Evolutionary conservation across 176 grass and related monocot species (phyloP), one percentile per base, ranked within the genome.

Genomic region (Triticum monococcum): DNA sequence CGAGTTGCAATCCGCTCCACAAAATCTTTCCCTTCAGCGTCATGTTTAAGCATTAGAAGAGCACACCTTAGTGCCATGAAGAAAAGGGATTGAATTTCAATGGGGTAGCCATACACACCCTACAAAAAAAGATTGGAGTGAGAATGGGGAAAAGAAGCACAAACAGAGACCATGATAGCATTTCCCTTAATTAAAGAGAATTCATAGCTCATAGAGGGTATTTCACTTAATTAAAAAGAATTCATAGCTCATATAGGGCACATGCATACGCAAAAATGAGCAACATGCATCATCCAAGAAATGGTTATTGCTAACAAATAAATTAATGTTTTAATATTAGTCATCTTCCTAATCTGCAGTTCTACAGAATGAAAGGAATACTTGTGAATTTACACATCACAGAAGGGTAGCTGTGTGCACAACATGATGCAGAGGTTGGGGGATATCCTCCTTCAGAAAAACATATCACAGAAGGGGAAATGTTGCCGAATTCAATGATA

Each of bases 1-100:
- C 93, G 93, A 83, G 83, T 86, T 52, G 85, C 90, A 80, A 95
- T 92, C 64, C 80, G 70, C 63, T 95, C 93, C 25, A 95, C 65
- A 83, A 88, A 90, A 17, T 95, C 93, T 16, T 92, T 90, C 75
- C 93, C 93, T 88, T 95, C 93, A 81, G 45, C 32, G 78, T 95
- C 93, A 83, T 88, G 88, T 57, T 95, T 95, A 71, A 95, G 90
- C 90, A 95, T 86, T 68, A 16, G 64, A 63, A 92, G 83, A 38
- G 93, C 90, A 86, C 88, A 90, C 65, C 85, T 89, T 50, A 95
- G 56, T 83, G 93, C 90, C 93, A 95, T 95, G 70, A 90, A 95
- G 93, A 95, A 95, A 60, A 95, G 90, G 18, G 93, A 79, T 86
- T 95, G 93, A 64, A 95, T 95, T 76, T 95, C 93, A 72, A 95